Base-by-base conservation (phyloP, 768 basidiomycete genomes). In the Boletus pseudo-olivaceus region DNA sequence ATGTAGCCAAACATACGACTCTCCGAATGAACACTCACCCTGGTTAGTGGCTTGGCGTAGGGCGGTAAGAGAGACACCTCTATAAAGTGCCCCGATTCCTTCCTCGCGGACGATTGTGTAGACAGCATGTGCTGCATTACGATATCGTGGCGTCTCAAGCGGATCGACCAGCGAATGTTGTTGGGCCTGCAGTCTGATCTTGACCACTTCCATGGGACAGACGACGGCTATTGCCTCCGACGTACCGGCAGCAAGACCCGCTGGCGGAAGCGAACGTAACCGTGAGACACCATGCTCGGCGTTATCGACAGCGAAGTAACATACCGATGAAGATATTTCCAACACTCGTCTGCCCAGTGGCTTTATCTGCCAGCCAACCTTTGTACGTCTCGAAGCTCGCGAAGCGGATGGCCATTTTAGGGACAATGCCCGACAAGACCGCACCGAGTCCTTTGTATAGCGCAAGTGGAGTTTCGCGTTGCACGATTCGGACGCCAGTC, bases 371-470 rank as follows among this genome's bases (percentile, higher is more conserved):
- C 40, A 98, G 72, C 80, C 81, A 85, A 0, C 76, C 81, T 71
- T 96, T 94, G 80, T 99, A 99, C 42, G 85, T 78, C 75, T 99
- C 97, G 69, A 99, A 99, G 70, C 91, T 93, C 10, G 96, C 95
- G 70, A 98, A 99, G 34, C 97, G 89, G 67, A 94, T 98, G 45
- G 93, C 93, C 97, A 99, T 99, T 76, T 99, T 99, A 1, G 97
- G 97, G 8, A 98, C 93, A 70, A 99, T 99, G 11, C 97, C 97
- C 11, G 91, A 87, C 43, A 96, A 76, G 40, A 99, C 97, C 9
- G 97, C 97, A 20, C 97, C 97, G 35, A 99, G 83, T 58, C 95
- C 97, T 70, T 99, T 99, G 82, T 98, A 99, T 37, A 99, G 74
- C 3, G 97, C 97, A 37, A 98, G 80, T 0, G 93, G 93, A 3